Conservation (phyloP, 495 filamentous ascomycete species). For the Hypoxylon cercidicola region DNA sequence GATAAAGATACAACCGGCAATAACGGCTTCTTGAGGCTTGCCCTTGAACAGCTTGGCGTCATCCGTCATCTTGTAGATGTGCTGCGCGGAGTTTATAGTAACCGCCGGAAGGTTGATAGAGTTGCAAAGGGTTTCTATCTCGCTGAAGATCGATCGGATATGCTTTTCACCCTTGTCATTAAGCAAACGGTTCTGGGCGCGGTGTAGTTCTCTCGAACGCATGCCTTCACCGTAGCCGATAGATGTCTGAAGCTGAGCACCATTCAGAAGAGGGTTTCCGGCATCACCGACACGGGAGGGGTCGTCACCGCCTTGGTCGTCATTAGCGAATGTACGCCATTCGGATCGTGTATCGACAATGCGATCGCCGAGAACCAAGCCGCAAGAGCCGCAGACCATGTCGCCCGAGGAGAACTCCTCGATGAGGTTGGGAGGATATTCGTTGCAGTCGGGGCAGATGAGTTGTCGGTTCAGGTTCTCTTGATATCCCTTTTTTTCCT, state of each 20-base stretch:
- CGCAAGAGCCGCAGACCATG: conserved; percentile 90
- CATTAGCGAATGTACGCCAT: conserved; percentile 98
- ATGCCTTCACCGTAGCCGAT: conserved; percentile 85
- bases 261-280: conserved; percentile 85
- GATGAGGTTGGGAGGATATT: conserved; percentile 87
- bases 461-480: conserved; percentile 83
- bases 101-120: conserved; percentile 78
- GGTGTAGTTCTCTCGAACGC: conserved; percentile 76
- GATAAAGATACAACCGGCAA: conserved; percentile 96
- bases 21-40: conserved; percentile 92
- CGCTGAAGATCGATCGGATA: conserved; percentile 75
- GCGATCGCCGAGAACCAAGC: conserved; percentile 88
- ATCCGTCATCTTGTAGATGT: conserved; percentile 91
- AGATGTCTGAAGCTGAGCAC: conserved; percentile 88
- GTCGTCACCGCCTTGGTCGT: conserved; percentile 93
- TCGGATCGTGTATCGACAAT: conserved; percentile 95
- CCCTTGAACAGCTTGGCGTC: conserved; percentile 94
- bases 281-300: conserved; percentile 97
- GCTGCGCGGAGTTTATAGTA: conserved; percentile 84
- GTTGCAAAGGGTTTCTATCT: conserved; percentile 89
- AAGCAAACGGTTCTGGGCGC: conserved; percentile 85
- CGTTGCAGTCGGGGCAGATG: conserved; percentile 89
- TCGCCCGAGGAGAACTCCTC: conserved; percentile 94
- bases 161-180: conserved; percentile 87
- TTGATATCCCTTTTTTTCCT: conserved; percentile 40